phyloP scores from a whole-genome alignment of 2,329 filamentous ascomycete genomes.

The Diplodia seriata region DNA sequence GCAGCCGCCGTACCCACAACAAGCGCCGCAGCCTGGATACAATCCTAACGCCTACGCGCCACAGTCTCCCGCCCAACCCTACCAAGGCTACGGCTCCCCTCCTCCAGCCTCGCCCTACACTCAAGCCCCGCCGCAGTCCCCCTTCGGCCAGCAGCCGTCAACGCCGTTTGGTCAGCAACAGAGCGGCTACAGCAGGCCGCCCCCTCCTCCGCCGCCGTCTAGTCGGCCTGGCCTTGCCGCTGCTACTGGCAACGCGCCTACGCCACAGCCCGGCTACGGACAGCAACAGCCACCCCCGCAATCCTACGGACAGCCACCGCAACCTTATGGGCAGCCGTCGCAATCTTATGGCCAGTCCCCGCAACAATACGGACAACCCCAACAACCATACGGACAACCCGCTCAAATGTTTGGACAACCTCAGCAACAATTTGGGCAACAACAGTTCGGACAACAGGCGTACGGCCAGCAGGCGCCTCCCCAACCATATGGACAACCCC shows the following conservation, averaged over 20 bases:
- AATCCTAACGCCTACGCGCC: conserved; percentile 23
- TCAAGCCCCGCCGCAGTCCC: conserved; percentile 28
- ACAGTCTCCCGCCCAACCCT: conserved; percentile 23
- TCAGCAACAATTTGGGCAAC: conserved; percentile 35
- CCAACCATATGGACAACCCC: conserved; percentile 37
- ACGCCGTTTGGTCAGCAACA: conserved; percentile 45
- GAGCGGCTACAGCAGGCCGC: conserved; percentile 25
- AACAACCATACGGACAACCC: conserved; percentile 34
- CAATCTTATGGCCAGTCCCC: conserved; percentile 36
- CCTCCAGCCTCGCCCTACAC: conserved; percentile 19
- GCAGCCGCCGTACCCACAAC: conserved; percentile 47
- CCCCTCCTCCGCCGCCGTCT: conserved; percentile 22
- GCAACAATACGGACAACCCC: conserved; percentile 39
- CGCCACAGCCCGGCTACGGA: conserved; percentile 21
- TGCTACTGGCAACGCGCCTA: conserved; percentile 12
- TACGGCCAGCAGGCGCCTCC: conserved; percentile 38
- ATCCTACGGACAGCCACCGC: conserved; percentile 38
- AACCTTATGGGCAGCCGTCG: conserved; percentile 38
- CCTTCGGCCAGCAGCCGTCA: conserved; percentile 40
- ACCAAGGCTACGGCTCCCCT: conserved; percentile 23
- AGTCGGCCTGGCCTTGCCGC: conserved; percentile 11
- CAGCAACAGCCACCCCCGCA: conserved; percentile 34
- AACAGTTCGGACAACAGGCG: conserved; percentile 38
- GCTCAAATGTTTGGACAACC: conserved; percentile 40
- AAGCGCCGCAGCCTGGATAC: conserved; percentile 39